Percentiles rank a stretch among this genome's conserved stretches.
Conservation (phyloP, 306 rosid genomes). For the Neltuma alba region DNA sequence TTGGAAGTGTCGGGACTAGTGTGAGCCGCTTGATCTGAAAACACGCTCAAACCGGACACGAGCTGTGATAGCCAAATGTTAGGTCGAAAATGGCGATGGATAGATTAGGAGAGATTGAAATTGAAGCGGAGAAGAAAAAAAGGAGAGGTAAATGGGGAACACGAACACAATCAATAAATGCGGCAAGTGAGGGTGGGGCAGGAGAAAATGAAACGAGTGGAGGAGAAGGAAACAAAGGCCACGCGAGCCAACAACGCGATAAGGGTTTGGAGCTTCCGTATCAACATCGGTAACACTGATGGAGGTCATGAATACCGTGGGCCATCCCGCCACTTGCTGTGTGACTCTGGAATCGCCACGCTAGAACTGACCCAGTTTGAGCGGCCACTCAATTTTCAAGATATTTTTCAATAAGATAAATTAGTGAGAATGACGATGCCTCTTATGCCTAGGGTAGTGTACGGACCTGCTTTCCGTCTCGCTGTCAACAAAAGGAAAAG, state of each 20-base stretch:
- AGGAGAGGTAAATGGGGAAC: neutral
- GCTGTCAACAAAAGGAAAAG: neutral
- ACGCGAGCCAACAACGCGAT: constrained; percentile 26
- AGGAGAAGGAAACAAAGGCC: constrained; percentile 22
- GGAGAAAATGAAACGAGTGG: constrained; percentile 41
- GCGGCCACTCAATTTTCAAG: constrained; percentile 31
- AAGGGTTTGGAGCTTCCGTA: constrained; percentile 38
- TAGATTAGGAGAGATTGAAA: neutral
- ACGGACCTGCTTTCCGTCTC: neutral
- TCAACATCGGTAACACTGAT: constrained; percentile 15
- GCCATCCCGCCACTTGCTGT: constrained; percentile 20
- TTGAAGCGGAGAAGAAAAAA: neutral
- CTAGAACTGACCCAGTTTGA: neutral
- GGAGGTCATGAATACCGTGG: constrained; percentile 13
- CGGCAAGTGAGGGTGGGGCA: neutral
- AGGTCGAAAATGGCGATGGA: neutral
- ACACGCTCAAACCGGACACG: neutral
- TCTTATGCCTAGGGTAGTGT: neutral
- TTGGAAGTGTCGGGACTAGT: neutral
- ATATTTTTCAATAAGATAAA: constrained; percentile 13
- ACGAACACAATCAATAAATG: neutral
- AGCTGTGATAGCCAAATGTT: neutral
- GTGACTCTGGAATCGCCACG: constrained; percentile 45
- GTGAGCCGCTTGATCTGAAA: neutral
- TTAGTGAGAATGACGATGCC: neutral